These are phyloP conservation scores for Magnaporthiopsis rhizophila DNA, from an alignment of 2,329 filamentous ascomycete genomes.

Conservation along the genomic window DNA sequence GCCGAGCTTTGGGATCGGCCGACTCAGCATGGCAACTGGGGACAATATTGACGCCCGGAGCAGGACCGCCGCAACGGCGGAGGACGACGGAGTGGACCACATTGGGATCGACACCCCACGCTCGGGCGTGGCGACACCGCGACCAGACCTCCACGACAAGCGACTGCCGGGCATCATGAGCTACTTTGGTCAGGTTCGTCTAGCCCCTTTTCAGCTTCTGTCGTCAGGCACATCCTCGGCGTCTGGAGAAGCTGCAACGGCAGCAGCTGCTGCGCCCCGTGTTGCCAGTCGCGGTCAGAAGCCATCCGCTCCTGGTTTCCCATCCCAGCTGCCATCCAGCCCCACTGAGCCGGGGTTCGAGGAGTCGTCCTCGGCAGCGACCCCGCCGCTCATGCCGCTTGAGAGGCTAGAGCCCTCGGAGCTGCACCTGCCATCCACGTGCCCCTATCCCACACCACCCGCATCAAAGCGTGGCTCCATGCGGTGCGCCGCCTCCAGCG, in stretches of 20 bases:
- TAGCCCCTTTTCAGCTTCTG: conserved; percentile 56
- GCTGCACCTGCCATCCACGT: conserved; percentile 25
- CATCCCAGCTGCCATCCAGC: conserved; percentile 16
- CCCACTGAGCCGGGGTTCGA: conserved; percentile 15
- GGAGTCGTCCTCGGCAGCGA: conserved; percentile 15
- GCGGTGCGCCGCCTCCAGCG: conserved; percentile 33
- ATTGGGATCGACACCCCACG: conserved; percentile 81
- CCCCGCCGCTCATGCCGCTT: conserved; percentile 29
- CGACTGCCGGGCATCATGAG: conserved; percentile 91
- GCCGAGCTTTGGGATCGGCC: background rate
- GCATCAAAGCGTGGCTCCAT: conserved; percentile 40
- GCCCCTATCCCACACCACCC: conserved; percentile 50
- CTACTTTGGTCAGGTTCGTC: conserved; percentile 99
- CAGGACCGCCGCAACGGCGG: conserved; percentile 46
- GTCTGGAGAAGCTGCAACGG: conserved; percentile 30
- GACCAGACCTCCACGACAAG: conserved; percentile 90
- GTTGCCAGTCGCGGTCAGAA: conserved; percentile 2
- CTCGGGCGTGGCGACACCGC: conserved; percentile 85
- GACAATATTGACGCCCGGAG: conserved; percentile 43
- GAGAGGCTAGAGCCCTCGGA: conserved; percentile 26
- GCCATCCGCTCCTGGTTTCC: conserved; percentile 14
- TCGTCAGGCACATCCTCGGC: conserved; percentile 30
- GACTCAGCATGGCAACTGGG: conserved; percentile 23
- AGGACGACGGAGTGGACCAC: conserved; percentile 67
- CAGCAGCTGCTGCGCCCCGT: conserved; percentile 18